Conservation (phyloP, 768 basidiomycete species). For the Tylopilus sp. region DNA sequence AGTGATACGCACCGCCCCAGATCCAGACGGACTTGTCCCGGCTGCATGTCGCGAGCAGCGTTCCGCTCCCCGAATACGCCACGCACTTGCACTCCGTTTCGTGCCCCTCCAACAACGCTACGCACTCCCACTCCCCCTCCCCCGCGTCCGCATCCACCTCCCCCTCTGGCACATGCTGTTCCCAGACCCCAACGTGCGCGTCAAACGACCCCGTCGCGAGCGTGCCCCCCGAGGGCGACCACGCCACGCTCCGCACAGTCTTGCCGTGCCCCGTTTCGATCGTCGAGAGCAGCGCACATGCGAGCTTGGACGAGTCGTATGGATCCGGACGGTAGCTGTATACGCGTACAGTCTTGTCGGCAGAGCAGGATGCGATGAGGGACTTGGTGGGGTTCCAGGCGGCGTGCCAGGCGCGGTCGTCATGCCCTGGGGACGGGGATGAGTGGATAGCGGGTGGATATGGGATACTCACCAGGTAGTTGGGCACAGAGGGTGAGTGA, state of each 20-base stretch:
- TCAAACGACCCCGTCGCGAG: conserved; percentile 95
- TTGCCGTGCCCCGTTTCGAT: conserved; percentile 85
- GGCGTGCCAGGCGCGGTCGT: conserved; percentile 82
- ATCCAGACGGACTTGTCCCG: conserved; percentile 99
- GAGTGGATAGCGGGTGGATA: too few relatives aligned
- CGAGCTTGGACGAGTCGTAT: conserved; percentile 24
- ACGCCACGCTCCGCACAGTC: conserved; percentile 82
- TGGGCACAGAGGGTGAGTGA: conserved; percentile 21
- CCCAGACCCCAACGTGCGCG: conserved; percentile 89
- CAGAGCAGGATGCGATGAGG: conserved; percentile 88
- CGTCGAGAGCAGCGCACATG: conserved; percentile 51
- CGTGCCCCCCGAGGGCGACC: conserved; percentile 83
- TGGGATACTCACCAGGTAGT: conserved; percentile 20
- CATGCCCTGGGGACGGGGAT: conserved; percentile 50
- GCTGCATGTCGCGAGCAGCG: conserved; percentile 88
- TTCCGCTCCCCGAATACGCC: conserved; percentile 71
- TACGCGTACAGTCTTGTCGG: conserved; percentile 87
- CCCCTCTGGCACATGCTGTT: conserved; percentile 51
- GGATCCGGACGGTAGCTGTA: conserved; percentile 55
- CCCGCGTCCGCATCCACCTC: conserved; percentile 29
- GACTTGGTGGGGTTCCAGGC: conserved; percentile 86
- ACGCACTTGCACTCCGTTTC: conserved; percentile 96
- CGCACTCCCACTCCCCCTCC: conserved; percentile 80
- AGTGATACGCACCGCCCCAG: conserved; percentile 99
- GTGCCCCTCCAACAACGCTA: conserved; percentile 86